These are phyloP conservation scores for Russula olivacea DNA, from an alignment of 768 basidiomycete genomes.

Conservation along the genomic window DNA sequence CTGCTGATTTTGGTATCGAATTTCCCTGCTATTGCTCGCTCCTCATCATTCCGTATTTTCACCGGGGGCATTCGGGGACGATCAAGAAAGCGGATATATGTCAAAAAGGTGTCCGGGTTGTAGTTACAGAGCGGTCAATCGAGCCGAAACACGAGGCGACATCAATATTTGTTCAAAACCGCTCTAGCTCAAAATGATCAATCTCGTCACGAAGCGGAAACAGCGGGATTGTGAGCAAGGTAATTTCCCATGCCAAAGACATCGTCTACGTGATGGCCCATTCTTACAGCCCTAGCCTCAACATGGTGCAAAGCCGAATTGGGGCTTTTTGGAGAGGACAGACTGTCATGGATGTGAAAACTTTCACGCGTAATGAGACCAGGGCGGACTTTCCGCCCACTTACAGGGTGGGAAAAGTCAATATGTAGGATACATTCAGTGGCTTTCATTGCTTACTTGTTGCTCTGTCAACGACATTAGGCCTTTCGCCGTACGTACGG, in stretches of 20 bases:
- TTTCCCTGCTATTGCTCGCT: not conserved
- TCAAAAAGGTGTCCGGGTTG: not conserved
- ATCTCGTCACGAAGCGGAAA: not conserved
- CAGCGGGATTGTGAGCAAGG: not conserved
- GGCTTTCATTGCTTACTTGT: constrained; percentile 1
- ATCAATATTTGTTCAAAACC: not conserved
- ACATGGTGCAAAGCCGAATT: not conserved
- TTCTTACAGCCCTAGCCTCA: not conserved
- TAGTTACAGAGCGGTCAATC: not conserved
- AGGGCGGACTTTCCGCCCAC: not conserved
- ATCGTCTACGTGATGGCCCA: not conserved
- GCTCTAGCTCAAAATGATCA: not conserved
- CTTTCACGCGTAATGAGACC: not conserved
- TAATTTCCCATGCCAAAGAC: not conserved
- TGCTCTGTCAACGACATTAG: not conserved
- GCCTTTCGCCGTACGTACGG: not conserved
- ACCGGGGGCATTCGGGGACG: not conserved
- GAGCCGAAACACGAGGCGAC: not conserved
- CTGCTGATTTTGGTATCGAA: not conserved
- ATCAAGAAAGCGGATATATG: not conserved
- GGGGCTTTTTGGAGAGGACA: not conserved
- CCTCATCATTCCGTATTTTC: not conserved
- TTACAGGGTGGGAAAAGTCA: not conserved
- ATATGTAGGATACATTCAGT: not conserved
- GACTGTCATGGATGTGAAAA: not conserved